Conservation (phyloP, 1,284 basidiomycete genomes). For the Grifola frondosa region DNA sequence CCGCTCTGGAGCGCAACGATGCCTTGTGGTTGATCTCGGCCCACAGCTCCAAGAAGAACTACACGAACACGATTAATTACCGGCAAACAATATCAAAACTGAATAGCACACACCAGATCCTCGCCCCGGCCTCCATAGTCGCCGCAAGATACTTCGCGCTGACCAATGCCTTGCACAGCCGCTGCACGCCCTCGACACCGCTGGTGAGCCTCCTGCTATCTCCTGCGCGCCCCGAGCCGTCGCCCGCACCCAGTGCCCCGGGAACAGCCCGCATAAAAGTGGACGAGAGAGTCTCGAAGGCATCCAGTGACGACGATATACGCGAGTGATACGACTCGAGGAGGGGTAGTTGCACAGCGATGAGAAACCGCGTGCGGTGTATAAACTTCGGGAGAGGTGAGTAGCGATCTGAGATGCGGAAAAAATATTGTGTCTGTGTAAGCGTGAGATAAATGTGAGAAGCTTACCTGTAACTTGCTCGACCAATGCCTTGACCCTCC, state of each 20-base stretch:
- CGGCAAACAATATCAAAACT: not conserved
- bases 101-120: slow-evolving; percentile 74
- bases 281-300: slow-evolving; percentile 89
- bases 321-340: slow-evolving; percentile 77
- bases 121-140: slow-evolving; percentile 78
- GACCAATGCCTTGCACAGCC: slow-evolving; percentile 80
- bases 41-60: slow-evolving; percentile 92
- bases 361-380: slow-evolving; percentile 83
- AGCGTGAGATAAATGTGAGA: not conserved
- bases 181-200: slow-evolving; percentile 77
- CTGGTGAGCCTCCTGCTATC: slow-evolving; percentile 67
- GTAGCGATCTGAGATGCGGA: slow-evolving; percentile 72
- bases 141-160: slow-evolving; percentile 72
- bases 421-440: not conserved
- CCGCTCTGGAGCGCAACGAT: slow-evolving; percentile 51
- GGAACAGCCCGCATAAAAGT: slow-evolving; percentile 89
- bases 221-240: slow-evolving; percentile 32
- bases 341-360: slow-evolving; percentile 83
- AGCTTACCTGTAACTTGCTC: slow-evolving; percentile 83
- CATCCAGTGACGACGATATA: slow-evolving; percentile 84
- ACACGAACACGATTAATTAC: not conserved
- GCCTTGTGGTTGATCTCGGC: slow-evolving; percentile 66
- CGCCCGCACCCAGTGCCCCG: slow-evolving; percentile 68
- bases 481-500: slow-evolving; percentile 78
- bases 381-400: slow-evolving; percentile 76